These are phyloP conservation scores for Aureococcus anophagefferens DNA, from an alignment of 108 stramenopile species.

Conservation along the genomic window DNA sequence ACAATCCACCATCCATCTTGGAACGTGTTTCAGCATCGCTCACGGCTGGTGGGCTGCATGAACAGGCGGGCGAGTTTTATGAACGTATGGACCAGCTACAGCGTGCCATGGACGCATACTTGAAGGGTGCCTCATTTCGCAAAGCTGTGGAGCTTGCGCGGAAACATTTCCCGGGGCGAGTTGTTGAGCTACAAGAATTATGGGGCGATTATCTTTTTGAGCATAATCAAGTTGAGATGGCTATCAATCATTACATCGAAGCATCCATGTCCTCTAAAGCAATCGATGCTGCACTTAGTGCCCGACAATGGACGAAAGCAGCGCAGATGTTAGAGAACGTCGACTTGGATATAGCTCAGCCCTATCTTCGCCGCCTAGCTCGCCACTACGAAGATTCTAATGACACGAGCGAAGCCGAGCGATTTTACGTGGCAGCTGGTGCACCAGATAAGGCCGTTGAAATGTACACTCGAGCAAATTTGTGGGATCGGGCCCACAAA, in stretches of 20 bases:
- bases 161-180: conserved; percentile 42
- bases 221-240: conserved; percentile 46
- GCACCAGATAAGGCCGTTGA: conserved; percentile 40
- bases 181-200: conserved; percentile 41
- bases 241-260: conserved; percentile 59
- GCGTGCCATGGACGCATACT: conserved; percentile 44
- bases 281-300: conserved; percentile 44
- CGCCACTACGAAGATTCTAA: conserved; percentile 32
- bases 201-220: conserved; percentile 55
- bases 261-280: conserved; percentile 45
- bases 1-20: conserved; percentile 26
- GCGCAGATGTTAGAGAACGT: conserved; percentile 38
- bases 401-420: conserved; percentile 35
- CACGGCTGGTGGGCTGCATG: conserved; percentile 34
- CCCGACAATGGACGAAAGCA: conserved; percentile 50
- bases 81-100: conserved; percentile 40
- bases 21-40: conserved; percentile 44
- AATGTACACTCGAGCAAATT: conserved; percentile 44
- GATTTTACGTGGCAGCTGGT: conserved; percentile 34
- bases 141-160: conserved; percentile 52
- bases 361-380: conserved; percentile 41
- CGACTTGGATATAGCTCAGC: conserved; percentile 34
- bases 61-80: conserved; percentile 48
- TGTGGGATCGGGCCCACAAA: conserved; percentile 48
- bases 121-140: conserved; percentile 41